Conservation (phyloP, 2,329 filamentous ascomycete species). For the Beauveria pseudobassiana region DNA sequence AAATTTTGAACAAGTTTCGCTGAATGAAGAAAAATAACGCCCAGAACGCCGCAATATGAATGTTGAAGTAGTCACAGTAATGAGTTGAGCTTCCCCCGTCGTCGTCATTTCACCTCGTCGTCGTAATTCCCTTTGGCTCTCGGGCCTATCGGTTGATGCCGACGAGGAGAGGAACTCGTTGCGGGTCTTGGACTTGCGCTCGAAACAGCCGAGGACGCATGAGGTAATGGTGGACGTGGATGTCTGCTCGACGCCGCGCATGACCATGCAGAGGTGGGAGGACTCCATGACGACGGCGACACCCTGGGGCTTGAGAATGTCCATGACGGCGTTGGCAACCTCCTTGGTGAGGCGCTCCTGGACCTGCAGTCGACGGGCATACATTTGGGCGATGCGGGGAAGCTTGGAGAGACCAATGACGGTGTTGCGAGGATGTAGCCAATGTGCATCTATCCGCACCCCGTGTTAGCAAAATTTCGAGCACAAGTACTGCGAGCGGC, state of each 20-base stretch:
- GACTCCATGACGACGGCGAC: constrained; percentile 98
- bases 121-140: neutral
- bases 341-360: constrained; percentile 96
- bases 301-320: constrained; percentile 86
- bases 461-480: neutral
- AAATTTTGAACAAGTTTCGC: neutral
- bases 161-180: constrained; percentile 89
- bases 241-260: constrained; percentile 96
- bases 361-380: constrained; percentile 84
- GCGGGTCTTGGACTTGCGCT: constrained; percentile 83
- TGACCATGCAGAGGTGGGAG: constrained; percentile 95
- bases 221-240: constrained; percentile 83
- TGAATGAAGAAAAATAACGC: neutral
- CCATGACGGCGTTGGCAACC: constrained; percentile 87
- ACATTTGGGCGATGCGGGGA: constrained; percentile 95
- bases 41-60: neutral
- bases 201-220: constrained; percentile 95
- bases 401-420: constrained; percentile 95
- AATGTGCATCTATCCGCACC: constrained; percentile 75
- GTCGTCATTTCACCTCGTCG: neutral
- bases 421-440: constrained; percentile 86
- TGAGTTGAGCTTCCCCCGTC: no score
- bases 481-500: neutral
- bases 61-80: neutral
- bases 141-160: constrained; percentile 42